Evolutionary conservation across 2,329 filamentous ascomycete species (phyloP), one percentile per base, ranked within the genome.

Genomic region (Ophiostoma triangulosporum): DNA sequence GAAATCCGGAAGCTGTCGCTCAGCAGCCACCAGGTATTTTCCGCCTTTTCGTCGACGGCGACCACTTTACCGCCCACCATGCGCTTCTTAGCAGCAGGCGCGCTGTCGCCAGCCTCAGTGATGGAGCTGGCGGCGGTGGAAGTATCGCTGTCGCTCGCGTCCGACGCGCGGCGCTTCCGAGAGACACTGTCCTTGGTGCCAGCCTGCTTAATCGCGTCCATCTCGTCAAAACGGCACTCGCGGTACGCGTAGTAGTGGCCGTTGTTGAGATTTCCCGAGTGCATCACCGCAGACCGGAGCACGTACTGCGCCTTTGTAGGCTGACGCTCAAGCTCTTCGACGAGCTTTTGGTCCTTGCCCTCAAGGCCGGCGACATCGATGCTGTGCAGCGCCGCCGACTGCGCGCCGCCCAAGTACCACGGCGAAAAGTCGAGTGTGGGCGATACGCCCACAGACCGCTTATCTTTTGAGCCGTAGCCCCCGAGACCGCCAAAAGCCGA

Each of bases 401-500:
- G n/a, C 7, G n/a, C 15, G 15, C 24, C 80, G 77, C 58, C 77
- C 71, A 95, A 70, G 63, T 84, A 91, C 90, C 88, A 96, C n/a
- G 82, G 78, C 0, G 82, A 83, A 2, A 98, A 69, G 63, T 95
- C 84, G 17, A 97, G 70, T n/a, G n/a, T n/a, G n/a, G 0, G 4
- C 70, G 70, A 56, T 73, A 74, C 0, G 90, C 94, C 50, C 72
- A 74, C 43, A 9, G 14, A 6, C 3, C 43, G 43, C 4, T 9
- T 2, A 26, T 46, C 43, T 26, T 46, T 46, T 3, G 9, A 3
- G 31, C 9, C 3, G 4, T 46, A 8, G 15, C 9, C 20, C 7
- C 2, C 20, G 38, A 59, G 94, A 88, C n/a, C n/a, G 61, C 96
- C 86, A 61, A 95, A 97, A 0, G 93, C 78, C 50, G 90, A 96